These are phyloP conservation scores for Colletotrichum sojae DNA, from an alignment of 2,329 filamentous ascomycete genomes.

Conservation along the genomic window DNA sequence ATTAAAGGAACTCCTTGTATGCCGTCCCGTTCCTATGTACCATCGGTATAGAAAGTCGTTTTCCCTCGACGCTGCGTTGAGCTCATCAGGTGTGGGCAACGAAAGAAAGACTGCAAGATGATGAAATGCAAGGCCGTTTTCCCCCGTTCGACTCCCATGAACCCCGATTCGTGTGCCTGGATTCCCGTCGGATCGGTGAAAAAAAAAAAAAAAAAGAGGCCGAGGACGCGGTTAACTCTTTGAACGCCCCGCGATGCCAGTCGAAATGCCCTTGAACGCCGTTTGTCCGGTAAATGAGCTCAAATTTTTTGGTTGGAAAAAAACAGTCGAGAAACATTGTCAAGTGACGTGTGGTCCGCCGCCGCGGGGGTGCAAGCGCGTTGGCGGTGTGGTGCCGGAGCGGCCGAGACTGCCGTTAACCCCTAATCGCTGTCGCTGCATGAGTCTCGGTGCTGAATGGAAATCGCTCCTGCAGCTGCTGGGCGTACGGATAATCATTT, in stretches of 20 bases:
- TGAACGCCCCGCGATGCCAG: conserved; percentile 34
- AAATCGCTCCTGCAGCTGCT: conserved; percentile 62
- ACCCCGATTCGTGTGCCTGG: conserved; percentile 37
- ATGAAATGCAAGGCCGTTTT: conserved; percentile 21
- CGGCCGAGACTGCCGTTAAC: conserved; percentile 45
- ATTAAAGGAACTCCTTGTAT: conserved; percentile 42
- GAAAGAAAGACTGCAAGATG: conserved; percentile 18
- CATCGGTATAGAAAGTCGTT: conserved; percentile 23
- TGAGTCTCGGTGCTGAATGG: conserved; percentile 64
- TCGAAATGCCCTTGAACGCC: conserved; percentile 38
- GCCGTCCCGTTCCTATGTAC: conserved; percentile 40
- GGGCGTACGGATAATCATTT: conserved; percentile 56
- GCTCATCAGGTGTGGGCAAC: conserved; percentile 33
- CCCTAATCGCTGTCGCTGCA: conserved; percentile 63
- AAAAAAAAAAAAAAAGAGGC: background rate
- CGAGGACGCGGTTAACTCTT: conserved; percentile 24
- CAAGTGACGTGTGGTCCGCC: conserved; percentile 27
- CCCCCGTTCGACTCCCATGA: conserved; percentile 21
- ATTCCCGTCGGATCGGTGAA: conserved; percentile 26
- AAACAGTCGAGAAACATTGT: conserved; percentile 38
- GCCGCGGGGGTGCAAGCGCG: background rate
- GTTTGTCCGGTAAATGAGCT: conserved; percentile 14
- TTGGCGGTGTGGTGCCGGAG: background rate
- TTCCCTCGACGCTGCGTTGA: conserved; percentile 33
- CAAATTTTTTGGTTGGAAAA: conserved; percentile 20